These are phyloP conservation scores for Phytophthora cajani DNA, from an alignment of 352 stramenopile genomes.

Conservation along the genomic window DNA sequence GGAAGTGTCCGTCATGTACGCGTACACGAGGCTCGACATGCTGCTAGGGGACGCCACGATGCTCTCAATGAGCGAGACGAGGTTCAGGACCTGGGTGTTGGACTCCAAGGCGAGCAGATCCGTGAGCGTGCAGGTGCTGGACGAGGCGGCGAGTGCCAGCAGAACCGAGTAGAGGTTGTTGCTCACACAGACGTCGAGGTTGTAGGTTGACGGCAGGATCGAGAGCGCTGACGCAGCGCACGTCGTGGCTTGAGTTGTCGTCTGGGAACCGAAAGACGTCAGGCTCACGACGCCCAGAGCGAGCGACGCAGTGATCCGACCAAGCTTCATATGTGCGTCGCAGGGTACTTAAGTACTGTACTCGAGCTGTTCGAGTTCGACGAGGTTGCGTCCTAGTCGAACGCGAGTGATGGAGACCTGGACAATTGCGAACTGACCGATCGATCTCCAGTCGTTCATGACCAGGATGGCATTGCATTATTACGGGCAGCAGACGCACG, in stretches of 20 bases:
- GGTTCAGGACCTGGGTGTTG: slow-evolving; percentile 36
- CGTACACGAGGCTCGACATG: slow-evolving; percentile 47
- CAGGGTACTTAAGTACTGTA: neutral
- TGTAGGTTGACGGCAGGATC: slow-evolving; percentile 42
- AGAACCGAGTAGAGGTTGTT: slow-evolving; percentile 49
- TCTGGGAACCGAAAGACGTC: neutral
- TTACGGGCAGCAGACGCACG: slow-evolving; percentile 25
- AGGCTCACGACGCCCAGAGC: slow-evolving; percentile 21
- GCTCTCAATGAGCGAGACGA: slow-evolving; percentile 30
- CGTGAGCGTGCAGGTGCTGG: slow-evolving; percentile 39
- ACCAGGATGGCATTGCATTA: slow-evolving; percentile 14
- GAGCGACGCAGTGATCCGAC: slow-evolving; percentile 20
- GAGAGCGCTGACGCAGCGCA: slow-evolving; percentile 37
- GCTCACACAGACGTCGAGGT: slow-evolving; percentile 48
- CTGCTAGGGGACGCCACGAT: slow-evolving; percentile 45
- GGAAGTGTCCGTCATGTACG: slow-evolving; percentile 46
- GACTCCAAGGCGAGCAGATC: slow-evolving; percentile 37
- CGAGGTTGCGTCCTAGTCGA: neutral
- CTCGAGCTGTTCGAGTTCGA: slow-evolving; percentile 7
- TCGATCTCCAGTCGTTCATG: no score
- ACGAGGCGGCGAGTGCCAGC: slow-evolving; percentile 27
- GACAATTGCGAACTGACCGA: slow-evolving; percentile 29
- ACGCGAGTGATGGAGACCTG: slow-evolving; percentile 8
- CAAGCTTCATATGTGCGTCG: slow-evolving; percentile 27
- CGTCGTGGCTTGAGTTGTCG: slow-evolving; percentile 22